These are phyloP conservation scores for Trichoderma citrinoviride DNA, from an alignment of 2,329 filamentous ascomycete species.

Conservation along the genomic window DNA sequence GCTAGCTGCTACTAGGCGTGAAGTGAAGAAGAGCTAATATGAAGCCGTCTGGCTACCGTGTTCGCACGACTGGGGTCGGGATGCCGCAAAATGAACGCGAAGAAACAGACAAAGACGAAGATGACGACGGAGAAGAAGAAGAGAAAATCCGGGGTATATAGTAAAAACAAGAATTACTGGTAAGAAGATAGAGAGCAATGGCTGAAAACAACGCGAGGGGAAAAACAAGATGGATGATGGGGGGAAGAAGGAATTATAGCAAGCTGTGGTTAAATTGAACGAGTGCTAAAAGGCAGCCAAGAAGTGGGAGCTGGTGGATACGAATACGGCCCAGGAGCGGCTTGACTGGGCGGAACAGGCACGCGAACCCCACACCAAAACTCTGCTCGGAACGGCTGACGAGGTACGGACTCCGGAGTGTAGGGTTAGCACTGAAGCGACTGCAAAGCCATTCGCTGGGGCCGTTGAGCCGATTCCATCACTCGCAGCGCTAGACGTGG, in stretches of 20 bases:
- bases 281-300: slow-evolving; percentile 5
- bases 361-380: not conserved
- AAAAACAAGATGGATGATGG: not conserved
- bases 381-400: not conserved
- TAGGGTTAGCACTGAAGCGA: slow-evolving; percentile 1
- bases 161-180: slow-evolving; percentile 1
- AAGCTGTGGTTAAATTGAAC: slow-evolving; percentile 13
- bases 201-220: slow-evolving; percentile 3
- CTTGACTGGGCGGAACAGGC: not conserved
- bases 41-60: slow-evolving; percentile 4
- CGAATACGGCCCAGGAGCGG: slow-evolving; percentile 11
- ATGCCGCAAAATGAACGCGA: not conserved
- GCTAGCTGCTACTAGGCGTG: not conserved
- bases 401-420: no score
- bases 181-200: slow-evolving; percentile 9
- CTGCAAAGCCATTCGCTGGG: not conserved
- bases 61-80: not conserved
- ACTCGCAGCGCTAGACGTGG: not conserved
- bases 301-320: slow-evolving; percentile 16
- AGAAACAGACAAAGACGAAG: not conserved
- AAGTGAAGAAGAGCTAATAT: not conserved
- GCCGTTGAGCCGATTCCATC: not conserved
- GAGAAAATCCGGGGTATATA: not conserved
- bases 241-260: slow-evolving; percentile 15
- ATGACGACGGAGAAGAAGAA: not conserved